Base-by-base conservation (phyloP, 345 rosid species). In the Eucalyptus paniculata region DNA sequence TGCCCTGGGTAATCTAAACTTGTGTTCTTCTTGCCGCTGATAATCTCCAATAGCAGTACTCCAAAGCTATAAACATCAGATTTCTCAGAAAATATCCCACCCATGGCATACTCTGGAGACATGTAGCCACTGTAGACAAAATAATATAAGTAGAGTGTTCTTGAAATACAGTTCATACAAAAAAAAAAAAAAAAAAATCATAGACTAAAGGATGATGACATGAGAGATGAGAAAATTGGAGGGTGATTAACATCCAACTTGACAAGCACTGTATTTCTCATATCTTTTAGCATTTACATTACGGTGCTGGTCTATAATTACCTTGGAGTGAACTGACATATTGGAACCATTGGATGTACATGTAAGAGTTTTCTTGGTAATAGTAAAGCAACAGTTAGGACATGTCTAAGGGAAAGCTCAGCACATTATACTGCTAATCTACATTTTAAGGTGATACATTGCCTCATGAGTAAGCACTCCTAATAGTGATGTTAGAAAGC, bases 31-130 rank as follows among this genome's bases (percentile, higher is more conserved):
- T 80, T 90, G 47, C 93, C 92, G 26, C 91, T 91, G 30, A 93
- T 50, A 28, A 91, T 92, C 91, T 93, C 95, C 44, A 93, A 88
- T 28, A 94, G 8, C 23, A 92, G 30, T 30, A 93, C 94, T 45
- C 95, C 94, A 60, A 93, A 94, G 86, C 93, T 93, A 50, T 91
- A 93, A 12, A 91, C 92, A 50, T 93, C 94, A 3, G 94, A 93
- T 89, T 94, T 92, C 28, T 89, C 50, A 2, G 94, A 94, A 88
- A 90, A 92, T 28, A 89, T 47, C 28, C 93, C 94, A 19, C 89
- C 90, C 91, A 88, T 86, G 5, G 93, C 94, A 89, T 94, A 92
- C 51, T 94, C 93, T n/a, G 93, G 94, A 49, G 95, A 89, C 94
- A 94, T 92, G 85, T 91, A 94, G 13, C 93, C 93, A 21, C 95